phyloP scores from a whole-genome alignment of 2,329 filamentous ascomycete species.

The Xylaria sp. region DNA sequence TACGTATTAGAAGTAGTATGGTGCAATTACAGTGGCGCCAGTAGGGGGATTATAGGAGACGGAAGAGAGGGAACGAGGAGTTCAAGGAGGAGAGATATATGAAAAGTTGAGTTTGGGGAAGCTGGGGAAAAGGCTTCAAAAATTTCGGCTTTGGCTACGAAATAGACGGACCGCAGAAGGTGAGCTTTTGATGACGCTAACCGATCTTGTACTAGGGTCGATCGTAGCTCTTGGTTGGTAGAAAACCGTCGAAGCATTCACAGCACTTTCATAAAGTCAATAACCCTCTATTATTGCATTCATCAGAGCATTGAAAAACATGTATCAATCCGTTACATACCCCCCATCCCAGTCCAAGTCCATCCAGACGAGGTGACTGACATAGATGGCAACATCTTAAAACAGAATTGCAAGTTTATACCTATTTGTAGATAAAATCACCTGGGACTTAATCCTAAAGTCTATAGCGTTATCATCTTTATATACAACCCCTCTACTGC shows the following conservation, averaged over 20 bases:
- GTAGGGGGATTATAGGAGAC: conserved; percentile 35
- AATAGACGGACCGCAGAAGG: conserved; percentile 44
- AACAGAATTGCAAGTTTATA: too few species aligned
- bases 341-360: too few species aligned
- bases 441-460: too few species aligned
- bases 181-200: conserved; percentile 48
- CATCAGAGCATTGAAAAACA: background rate
- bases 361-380: too few species aligned
- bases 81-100: conserved; percentile 31
- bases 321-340: too few species aligned
- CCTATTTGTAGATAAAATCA: too few species aligned
- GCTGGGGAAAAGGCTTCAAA: conserved; percentile 51
- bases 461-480: too few species aligned
- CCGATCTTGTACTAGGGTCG: conserved; percentile 48
- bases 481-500: too few species aligned
- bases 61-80: conserved; percentile 32
- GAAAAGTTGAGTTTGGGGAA: conserved; percentile 40
- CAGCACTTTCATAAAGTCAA: background rate
- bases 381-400: too few species aligned
- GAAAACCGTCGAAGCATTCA: conserved; percentile 50
- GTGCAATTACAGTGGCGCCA: conserved; percentile 42
- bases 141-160: conserved; percentile 49
- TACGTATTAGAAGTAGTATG: conserved; percentile 46
- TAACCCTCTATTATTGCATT: background rate
- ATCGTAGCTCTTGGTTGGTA: conserved; percentile 35